A percentile compares a stretch with the other conserved stretches of the same genome.
Evolutionary conservation across 1,139 yeast genomes (phyloP).

Genomic region (Pichia sp.): DNA sequence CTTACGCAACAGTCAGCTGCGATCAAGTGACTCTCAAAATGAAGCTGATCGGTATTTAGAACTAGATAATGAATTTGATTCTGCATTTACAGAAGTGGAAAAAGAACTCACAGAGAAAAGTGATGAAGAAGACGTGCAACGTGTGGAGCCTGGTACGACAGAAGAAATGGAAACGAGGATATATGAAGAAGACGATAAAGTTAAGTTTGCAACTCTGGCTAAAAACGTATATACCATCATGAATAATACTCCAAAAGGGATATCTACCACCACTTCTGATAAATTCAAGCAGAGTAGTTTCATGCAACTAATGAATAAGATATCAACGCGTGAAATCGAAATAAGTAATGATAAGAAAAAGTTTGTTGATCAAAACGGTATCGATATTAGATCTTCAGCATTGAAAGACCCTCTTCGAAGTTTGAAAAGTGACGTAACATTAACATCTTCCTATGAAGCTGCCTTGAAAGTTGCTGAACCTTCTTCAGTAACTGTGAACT

Average conservation of each 20-base stretch:
- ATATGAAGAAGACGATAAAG: slow-evolving; percentile 21
- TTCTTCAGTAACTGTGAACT: slow-evolving; percentile 2
- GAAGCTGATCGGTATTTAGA: slow-evolving; percentile 2
- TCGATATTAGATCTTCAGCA: slow-evolving; percentile 6
- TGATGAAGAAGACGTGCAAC: slow-evolving; percentile 4
- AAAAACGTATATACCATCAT: slow-evolving; percentile 27
- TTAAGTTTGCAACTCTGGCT: slow-evolving; percentile 28
- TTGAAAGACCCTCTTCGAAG: slow-evolving; percentile 6
- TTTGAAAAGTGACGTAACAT: slow-evolving; percentile 1
- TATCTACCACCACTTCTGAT: slow-evolving; percentile 20
- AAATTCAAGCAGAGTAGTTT: slow-evolving; percentile 30
- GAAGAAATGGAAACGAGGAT: neutral
- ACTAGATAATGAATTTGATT: slow-evolving; percentile 15
- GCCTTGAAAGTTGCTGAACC: slow-evolving; percentile 7
- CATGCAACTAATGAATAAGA: slow-evolving; percentile 27
- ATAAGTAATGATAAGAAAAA: slow-evolving; percentile 23
- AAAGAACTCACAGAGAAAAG: slow-evolving; percentile 11
- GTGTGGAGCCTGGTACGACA: neutral
- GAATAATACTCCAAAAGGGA: slow-evolving; percentile 24
- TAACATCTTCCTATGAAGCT: slow-evolving; percentile 8
- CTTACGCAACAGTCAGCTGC: slow-evolving; percentile 8
- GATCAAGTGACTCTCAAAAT: neutral
- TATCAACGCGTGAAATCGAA: slow-evolving; percentile 28
- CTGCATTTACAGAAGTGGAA: slow-evolving; percentile 21
- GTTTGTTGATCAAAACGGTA: slow-evolving; percentile 21